Evolutionary conservation across 2,329 filamentous ascomycete species (phyloP).

Genomic region (Neonectria sp.): DNA sequence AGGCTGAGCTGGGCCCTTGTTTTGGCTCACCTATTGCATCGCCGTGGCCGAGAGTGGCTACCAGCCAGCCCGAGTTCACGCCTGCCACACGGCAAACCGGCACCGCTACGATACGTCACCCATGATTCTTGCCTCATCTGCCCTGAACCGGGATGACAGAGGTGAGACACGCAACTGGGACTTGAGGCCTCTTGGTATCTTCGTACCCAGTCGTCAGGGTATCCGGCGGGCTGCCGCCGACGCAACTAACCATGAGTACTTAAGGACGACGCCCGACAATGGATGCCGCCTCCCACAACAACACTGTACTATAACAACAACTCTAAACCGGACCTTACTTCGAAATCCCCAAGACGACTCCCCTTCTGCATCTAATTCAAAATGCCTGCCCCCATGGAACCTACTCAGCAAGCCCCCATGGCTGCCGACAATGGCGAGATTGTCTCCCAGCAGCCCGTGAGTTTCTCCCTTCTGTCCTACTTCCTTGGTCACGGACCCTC

Average conservation of each 20-base stretch:
- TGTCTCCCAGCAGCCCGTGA: slow-evolving; percentile 60
- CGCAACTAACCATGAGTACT: slow-evolving; percentile 33
- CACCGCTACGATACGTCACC: slow-evolving; percentile 29
- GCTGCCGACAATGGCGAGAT: slow-evolving; percentile 54
- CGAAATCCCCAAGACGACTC: slow-evolving; percentile 16
- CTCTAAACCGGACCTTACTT: slow-evolving; percentile 31
- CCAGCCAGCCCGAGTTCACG: not conserved
- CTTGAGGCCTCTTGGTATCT: slow-evolving; percentile 22
- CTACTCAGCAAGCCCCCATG: slow-evolving; percentile 62
- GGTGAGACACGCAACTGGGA: not conserved
- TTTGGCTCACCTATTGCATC: slow-evolving; percentile 9
- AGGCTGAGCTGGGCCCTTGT: slow-evolving; percentile 25
- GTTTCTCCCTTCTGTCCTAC: slow-evolving; percentile 36
- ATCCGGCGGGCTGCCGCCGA: slow-evolving; percentile 11
- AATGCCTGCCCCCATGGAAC: slow-evolving; percentile 60
- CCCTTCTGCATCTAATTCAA: slow-evolving; percentile 38
- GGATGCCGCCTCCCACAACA: slow-evolving; percentile 29
- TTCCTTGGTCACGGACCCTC: not conserved
- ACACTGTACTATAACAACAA: slow-evolving; percentile 29
- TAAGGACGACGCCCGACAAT: slow-evolving; percentile 35
- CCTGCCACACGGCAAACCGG: slow-evolving; percentile 30
- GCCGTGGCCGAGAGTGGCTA: slow-evolving; percentile 17
- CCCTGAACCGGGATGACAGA: slow-evolving; percentile 2
- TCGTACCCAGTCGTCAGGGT: slow-evolving; percentile 1
- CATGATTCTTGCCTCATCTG: not conserved